These are phyloP conservation scores for Stagonosporopsis tanaceti DNA, from an alignment of 2,329 filamentous ascomycete species.

Conservation along the genomic window DNA sequence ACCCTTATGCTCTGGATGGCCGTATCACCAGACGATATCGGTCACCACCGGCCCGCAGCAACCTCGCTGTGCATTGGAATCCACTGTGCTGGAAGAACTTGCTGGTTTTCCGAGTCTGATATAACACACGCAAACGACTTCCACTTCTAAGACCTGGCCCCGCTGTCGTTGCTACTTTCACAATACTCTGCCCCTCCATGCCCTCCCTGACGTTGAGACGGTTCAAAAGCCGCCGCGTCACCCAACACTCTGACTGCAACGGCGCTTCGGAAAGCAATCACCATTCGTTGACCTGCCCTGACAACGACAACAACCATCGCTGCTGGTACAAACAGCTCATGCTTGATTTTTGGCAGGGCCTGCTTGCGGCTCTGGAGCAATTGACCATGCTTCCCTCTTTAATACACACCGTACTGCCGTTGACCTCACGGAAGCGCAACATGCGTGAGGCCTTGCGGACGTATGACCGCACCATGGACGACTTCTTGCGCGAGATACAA, in stretches of 20 bases:
- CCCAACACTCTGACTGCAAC: conserved; percentile 30
- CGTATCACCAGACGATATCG: conserved; percentile 54
- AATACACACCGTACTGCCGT: conserved; percentile 48
- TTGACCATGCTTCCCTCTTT: conserved; percentile 53
- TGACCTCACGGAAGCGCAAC: conserved; percentile 43
- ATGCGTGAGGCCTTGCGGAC: conserved; percentile 50
- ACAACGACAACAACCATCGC: conserved; percentile 27
- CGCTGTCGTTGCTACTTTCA: conserved; percentile 34
- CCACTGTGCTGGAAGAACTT: conserved; percentile 28
- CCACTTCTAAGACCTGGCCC: conserved; percentile 34
- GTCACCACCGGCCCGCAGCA: conserved; percentile 46
- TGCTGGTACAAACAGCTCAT: conserved; percentile 47
- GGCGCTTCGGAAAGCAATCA: conserved; percentile 36
- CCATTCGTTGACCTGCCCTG: conserved; percentile 25
- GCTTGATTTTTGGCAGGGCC: conserved; percentile 51
- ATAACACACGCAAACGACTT: conserved; percentile 38
- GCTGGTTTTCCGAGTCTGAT: conserved; percentile 30
- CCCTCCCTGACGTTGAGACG: conserved; percentile 43
- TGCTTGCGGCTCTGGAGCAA: conserved; percentile 48
- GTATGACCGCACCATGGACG: conserved; percentile 58
- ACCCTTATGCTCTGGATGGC: conserved; percentile 47
- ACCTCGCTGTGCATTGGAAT: conserved; percentile 40
- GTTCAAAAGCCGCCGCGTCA: conserved; percentile 48
- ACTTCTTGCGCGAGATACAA: conserved; percentile 55
- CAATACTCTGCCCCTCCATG: conserved; percentile 40